Evolutionary conservation across 164 flowering plant genomes (phyloP), one percentile per base, ranked within the genome.

Genomic region (Vitis labrusca): DNA sequence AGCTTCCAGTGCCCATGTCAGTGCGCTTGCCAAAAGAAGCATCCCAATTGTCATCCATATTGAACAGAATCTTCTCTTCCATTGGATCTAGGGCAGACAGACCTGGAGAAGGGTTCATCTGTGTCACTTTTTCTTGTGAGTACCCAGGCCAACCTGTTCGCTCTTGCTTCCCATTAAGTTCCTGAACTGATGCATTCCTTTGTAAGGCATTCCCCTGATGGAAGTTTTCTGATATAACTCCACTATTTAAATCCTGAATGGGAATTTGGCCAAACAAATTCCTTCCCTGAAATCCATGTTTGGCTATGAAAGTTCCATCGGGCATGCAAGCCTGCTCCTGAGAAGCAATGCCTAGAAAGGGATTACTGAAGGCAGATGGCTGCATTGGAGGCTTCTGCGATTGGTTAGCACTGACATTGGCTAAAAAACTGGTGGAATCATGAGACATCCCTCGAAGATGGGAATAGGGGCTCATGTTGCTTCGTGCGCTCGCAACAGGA

Each of bases 41-140:
- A 67, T 82, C 89, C 91, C 89, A 91, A 16, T 74, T 75, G 47
- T 88, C 92, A 81, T 88, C 92, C 65, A 78, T 73, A 32, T 74
- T 78, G 61, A 78, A 91, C 74, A 93, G 68, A 66, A 91, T 83
- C 78, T 86, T 91, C 74, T 84, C 84, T 75, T 91, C 95, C 11
- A 83, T 67, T 10, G 97, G 95, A 78, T 89, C 92, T 62, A 93
- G 73, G 70, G 85, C 55, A 68, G 72, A 78, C 44, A 79, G 54
- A 55, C 68, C 75, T 69, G 76, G 88, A 59, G 90, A 74, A 61
- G 82, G 70, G 48, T 76, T 73, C 57, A 69, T 63, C 14, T 86
- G 92, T 16, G 64, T n/a, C n/a, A 71, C 8, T 65, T 79, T 79
- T 51, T 70, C 79, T 65, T 70, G 77, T 19, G 72, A n/a, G n/a